Percentiles rank a stretch among this genome's conserved stretches.
phyloP scores from a whole-genome alignment of 345 rosid genomes.

The Populus nigra region DNA sequence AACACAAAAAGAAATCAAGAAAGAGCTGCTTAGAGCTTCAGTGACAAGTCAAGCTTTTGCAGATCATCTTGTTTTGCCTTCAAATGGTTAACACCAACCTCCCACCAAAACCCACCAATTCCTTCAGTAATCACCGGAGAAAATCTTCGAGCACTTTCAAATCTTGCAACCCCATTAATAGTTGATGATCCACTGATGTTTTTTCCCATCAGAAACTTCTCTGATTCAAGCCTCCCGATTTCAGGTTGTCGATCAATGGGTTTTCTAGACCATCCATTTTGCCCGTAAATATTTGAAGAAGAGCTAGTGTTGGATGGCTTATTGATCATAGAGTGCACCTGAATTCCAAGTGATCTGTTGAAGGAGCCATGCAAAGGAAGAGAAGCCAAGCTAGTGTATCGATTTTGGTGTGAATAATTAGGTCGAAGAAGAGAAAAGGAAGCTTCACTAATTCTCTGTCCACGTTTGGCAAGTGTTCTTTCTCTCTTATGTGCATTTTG shows the following conservation, averaged over 20 bases:
- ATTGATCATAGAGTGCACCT: slow-evolving; percentile 64
- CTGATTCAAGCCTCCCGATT: slow-evolving; percentile 37
- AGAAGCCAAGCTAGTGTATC: slow-evolving; percentile 65
- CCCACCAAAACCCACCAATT: slow-evolving; percentile 42
- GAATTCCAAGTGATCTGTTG: slow-evolving; percentile 60
- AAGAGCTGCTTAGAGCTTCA: slow-evolving; percentile 57
- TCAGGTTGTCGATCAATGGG: slow-evolving; percentile 43
- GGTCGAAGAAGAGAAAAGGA: slow-evolving; percentile 39
- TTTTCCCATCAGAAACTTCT: slow-evolving; percentile 20
- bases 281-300: slow-evolving; percentile 28
- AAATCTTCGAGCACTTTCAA: slow-evolving; percentile 36
- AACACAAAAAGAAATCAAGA: background rate
- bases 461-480: slow-evolving; percentile 32
- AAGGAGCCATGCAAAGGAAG: slow-evolving; percentile 71
- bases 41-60: slow-evolving; percentile 82
- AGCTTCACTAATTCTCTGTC: slow-evolving; percentile 14
- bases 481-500: slow-evolving; percentile 38
- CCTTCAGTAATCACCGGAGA: slow-evolving; percentile 26
- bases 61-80: slow-evolving; percentile 58
- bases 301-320: slow-evolving; percentile 34
- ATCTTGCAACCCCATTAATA: slow-evolving; percentile 31
- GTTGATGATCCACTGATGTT: slow-evolving; percentile 24
- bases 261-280: slow-evolving; percentile 44
- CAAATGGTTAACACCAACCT: slow-evolving; percentile 34
- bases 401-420: slow-evolving; percentile 8